Evolutionary conservation across 208 protist species (phyloP).

Genomic region (Leishmania major): DNA sequence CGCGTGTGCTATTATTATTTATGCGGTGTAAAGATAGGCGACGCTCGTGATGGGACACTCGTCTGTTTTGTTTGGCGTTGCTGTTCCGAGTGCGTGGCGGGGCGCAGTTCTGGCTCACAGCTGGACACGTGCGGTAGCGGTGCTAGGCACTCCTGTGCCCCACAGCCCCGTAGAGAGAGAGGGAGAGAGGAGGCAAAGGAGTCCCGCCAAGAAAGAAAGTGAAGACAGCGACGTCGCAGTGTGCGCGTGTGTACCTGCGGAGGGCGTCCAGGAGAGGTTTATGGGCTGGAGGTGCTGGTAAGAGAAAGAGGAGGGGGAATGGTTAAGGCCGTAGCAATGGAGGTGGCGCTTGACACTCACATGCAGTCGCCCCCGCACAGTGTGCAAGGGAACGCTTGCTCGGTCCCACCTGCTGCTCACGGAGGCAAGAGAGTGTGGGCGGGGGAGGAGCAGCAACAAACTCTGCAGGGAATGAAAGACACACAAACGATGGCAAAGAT

Average conservation of each 20-base stretch:
- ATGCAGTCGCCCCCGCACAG: background rate
- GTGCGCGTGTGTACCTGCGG: background rate
- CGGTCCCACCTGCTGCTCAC: no score
- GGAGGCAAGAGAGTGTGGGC: background rate
- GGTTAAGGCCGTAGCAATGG: background rate
- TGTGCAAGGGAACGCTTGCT: background rate
- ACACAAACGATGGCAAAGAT: background rate
- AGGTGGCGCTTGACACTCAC: background rate
- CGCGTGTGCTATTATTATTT: background rate
- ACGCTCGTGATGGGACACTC: background rate
- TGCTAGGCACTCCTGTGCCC: background rate
- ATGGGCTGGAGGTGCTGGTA: background rate
- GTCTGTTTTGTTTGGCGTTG: background rate
- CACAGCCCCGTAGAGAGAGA: slow-evolving; percentile 3
- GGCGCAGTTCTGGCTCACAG: background rate
- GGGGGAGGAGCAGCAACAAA: background rate
- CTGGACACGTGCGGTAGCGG: background rate
- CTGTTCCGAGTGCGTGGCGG: background rate
- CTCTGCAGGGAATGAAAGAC: background rate
- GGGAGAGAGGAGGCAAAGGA: slow-evolving; percentile 7
- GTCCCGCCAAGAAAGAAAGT: background rate
- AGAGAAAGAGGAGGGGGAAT: background rate
- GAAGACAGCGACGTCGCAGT: background rate
- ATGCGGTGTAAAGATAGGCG: background rate
- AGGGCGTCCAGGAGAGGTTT: background rate